phyloP scores from a whole-genome alignment of 768 basidiomycete genomes.

The Kwoniella dejecticola region DNA sequence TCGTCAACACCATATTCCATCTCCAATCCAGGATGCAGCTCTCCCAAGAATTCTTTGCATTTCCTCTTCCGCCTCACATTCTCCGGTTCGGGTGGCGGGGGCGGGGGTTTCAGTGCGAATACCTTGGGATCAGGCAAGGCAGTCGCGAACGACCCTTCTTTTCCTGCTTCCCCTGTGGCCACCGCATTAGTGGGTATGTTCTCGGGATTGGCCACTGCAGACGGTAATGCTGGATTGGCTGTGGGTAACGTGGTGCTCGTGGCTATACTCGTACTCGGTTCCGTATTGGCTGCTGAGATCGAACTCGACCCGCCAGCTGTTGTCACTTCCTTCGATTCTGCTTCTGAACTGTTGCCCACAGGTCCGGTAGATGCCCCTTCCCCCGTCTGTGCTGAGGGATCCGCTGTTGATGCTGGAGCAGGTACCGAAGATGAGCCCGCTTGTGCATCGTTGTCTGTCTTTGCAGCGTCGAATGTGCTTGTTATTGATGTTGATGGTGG shows the following conservation, averaged over 20 bases:
- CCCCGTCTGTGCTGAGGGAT: neutral
- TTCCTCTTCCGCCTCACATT: constrained; percentile 37
- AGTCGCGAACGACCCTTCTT: constrained; percentile 10
- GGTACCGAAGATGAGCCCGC: no score
- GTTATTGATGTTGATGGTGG: neutral
- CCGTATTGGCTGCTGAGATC: no score
- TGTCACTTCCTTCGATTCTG: no score
- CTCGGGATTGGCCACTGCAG: constrained; percentile 10
- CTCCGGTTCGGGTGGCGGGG: constrained; percentile 31
- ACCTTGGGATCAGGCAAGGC: constrained; percentile 17
- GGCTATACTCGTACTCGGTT: neutral
- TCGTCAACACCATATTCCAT: constrained; percentile 37
- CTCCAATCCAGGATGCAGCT: constrained; percentile 39
- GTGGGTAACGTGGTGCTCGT: neutral
- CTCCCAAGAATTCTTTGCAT: constrained; percentile 35
- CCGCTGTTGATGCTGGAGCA: neutral
- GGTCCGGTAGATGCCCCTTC: no score
- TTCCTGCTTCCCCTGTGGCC: neutral
- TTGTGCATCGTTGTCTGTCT: no score
- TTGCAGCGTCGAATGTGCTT: no score
- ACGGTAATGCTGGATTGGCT: constrained; percentile 13
- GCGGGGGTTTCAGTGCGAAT: constrained; percentile 16
- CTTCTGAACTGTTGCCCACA: no score
- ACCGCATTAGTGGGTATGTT: no score
- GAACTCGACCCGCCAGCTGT: no score